Conservation (phyloP, 2,329 filamentous ascomycete species). For the Ophiognomonia clavigignenti-juglandacearum region DNA sequence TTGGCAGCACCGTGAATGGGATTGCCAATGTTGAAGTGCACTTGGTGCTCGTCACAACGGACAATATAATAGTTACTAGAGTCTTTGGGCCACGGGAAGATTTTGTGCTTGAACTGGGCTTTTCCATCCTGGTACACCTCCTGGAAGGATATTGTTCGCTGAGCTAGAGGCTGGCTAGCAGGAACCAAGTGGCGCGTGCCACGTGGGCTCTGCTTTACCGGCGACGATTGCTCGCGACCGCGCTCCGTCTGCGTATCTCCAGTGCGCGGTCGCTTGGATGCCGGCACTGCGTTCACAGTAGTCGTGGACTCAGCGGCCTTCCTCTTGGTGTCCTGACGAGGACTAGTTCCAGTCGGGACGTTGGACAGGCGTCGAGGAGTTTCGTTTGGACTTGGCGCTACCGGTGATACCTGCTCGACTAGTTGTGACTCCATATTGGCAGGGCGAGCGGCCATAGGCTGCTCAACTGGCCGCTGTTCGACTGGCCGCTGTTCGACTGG, state of each 20-base stretch:
- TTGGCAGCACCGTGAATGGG: slow-evolving; percentile 33
- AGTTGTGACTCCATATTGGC: not conserved
- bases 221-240: not conserved
- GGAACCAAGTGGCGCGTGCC: not conserved
- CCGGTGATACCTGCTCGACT: not conserved
- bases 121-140: slow-evolving; percentile 31
- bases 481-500: not conserved
- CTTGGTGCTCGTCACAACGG: slow-evolving; percentile 32
- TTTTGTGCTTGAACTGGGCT: slow-evolving; percentile 28
- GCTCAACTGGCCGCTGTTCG: not conserved
- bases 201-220: slow-evolving; percentile 1
- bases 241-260: slow-evolving; percentile 1
- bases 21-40: slow-evolving; percentile 29
- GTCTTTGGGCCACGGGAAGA: slow-evolving; percentile 25
- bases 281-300: not conserved
- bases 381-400: not conserved
- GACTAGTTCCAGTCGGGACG: not conserved
- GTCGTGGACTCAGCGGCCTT: slow-evolving; percentile 8
- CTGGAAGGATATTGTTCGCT: slow-evolving; percentile 27
- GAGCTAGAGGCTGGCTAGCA: not conserved
- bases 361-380: not conserved
- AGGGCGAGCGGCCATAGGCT: not conserved
- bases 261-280: slow-evolving; percentile 11
- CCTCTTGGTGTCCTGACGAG: slow-evolving; percentile 12
- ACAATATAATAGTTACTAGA: slow-evolving; percentile 31